Evolutionary conservation across 345 rosid genomes (phyloP).

Genomic region (Noccaea bulbosa): DNA sequence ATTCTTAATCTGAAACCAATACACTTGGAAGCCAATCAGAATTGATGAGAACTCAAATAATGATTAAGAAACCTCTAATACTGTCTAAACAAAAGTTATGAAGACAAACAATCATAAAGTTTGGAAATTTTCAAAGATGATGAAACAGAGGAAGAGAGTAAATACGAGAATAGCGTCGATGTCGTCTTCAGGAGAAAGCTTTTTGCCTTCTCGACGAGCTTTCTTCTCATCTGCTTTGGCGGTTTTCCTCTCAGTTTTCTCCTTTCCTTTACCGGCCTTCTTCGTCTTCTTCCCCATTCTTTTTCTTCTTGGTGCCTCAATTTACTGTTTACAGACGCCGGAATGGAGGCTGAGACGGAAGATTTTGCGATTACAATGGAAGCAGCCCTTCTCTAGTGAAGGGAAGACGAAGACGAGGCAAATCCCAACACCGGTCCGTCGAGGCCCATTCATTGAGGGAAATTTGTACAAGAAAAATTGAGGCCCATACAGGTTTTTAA

Average conservation of each 20-base stretch:
- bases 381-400: slow-evolving; percentile 14
- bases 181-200: slow-evolving; percentile 90
- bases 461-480: background rate
- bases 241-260: slow-evolving; percentile 85
- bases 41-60: slow-evolving; percentile 8
- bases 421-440: background rate
- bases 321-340: background rate
- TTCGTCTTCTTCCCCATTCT: slow-evolving; percentile 89
- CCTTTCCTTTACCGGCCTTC: slow-evolving; percentile 90
- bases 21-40: background rate
- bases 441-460: background rate
- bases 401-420: slow-evolving; percentile 7
- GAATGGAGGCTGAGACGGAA: slow-evolving; percentile 34
- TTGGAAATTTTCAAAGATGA: background rate
- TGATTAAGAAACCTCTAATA: slow-evolving; percentile 13
- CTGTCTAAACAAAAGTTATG: slow-evolving; percentile 9
- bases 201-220: slow-evolving; percentile 84
- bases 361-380: background rate
- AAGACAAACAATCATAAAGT: background rate
- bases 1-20: background rate
- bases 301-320: too few relatives aligned
- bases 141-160: slow-evolving; percentile 11
- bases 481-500: background rate
- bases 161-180: slow-evolving; percentile 90
- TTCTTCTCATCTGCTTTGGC: slow-evolving; percentile 87